Conservation (phyloP, 2,329 filamentous ascomycete genomes). For the Alternaria rosae region DNA sequence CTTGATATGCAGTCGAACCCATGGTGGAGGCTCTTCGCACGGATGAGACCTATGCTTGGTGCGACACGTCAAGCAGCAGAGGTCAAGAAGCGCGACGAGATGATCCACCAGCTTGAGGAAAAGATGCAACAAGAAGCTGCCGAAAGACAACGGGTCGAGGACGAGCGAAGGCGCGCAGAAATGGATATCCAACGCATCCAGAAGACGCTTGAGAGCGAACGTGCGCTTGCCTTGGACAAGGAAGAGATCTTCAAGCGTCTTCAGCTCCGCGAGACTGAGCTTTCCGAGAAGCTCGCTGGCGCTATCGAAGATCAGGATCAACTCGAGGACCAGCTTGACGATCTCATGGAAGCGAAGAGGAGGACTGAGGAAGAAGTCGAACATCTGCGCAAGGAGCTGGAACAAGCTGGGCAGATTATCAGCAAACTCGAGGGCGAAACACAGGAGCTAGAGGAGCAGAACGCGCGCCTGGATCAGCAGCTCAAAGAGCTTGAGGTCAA, state of each 20-base stretch:
- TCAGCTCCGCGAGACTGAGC: slow-evolving; percentile 86
- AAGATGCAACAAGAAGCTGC: slow-evolving; percentile 80
- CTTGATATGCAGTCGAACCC: slow-evolving; percentile 88
- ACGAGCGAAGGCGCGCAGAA: slow-evolving; percentile 87
- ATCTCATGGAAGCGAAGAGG: slow-evolving; percentile 86
- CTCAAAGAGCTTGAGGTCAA: slow-evolving; percentile 74
- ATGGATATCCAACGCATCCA: slow-evolving; percentile 88
- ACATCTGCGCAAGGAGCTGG: slow-evolving; percentile 78
- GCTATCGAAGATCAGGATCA: slow-evolving; percentile 94
- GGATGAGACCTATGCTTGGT: slow-evolving; percentile 94
- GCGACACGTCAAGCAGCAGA: slow-evolving; percentile 90
- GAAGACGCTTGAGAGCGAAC: slow-evolving; percentile 92
- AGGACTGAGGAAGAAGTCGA: slow-evolving; percentile 85
- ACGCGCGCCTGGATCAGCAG: slow-evolving; percentile 73
- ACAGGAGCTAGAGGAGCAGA: slow-evolving; percentile 70
- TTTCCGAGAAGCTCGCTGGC: slow-evolving; percentile 90
- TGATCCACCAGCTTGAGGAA: slow-evolving; percentile 85
- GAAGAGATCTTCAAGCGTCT: slow-evolving; percentile 99
- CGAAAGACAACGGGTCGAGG: slow-evolving; percentile 82
- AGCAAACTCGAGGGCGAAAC: slow-evolving; percentile 87
- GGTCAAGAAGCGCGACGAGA: slow-evolving; percentile 92
- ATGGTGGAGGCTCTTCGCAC: slow-evolving; percentile 95
- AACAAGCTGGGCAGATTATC: slow-evolving; percentile 90
- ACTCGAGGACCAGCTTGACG: slow-evolving; percentile 91
- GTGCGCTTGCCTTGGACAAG: slow-evolving; percentile 94